These are phyloP conservation scores for Colletotrichum chlorophyti DNA, from an alignment of 2,329 filamentous ascomycete genomes.

Conservation along the genomic window DNA sequence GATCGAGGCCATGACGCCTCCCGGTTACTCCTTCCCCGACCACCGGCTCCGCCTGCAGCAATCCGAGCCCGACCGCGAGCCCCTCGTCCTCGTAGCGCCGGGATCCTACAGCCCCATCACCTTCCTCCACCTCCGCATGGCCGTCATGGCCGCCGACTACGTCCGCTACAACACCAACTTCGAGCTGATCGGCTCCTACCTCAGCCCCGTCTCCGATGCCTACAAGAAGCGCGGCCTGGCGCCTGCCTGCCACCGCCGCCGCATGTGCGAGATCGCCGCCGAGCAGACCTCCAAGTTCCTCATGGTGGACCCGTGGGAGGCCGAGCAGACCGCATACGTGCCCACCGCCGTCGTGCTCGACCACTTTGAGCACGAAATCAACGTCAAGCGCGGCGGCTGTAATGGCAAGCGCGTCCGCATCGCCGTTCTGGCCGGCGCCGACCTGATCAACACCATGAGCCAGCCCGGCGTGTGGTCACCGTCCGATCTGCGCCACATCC, in stretches of 20 bases:
- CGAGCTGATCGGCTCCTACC: constrained; percentile 85
- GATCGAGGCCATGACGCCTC: constrained; percentile 30
- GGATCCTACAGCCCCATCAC: constrained; percentile 78
- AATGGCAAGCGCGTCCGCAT: constrained; percentile 74
- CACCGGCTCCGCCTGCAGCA: constrained; percentile 64
- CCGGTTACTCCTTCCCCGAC: constrained; percentile 65
- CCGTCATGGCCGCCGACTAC: constrained; percentile 85
- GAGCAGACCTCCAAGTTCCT: constrained; percentile 78
- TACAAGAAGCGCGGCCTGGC: constrained; percentile 84
- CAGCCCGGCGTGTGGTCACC: constrained; percentile 80
- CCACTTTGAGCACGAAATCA: constrained; percentile 91
- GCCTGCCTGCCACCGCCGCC: constrained; percentile 73
- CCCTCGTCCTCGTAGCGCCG: constrained; percentile 73
- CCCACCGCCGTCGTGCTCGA: constrained; percentile 90
- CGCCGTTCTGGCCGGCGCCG: constrained; percentile 80
- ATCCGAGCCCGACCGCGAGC: constrained; percentile 61
- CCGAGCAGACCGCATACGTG: constrained; percentile 82
- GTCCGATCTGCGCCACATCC: constrained; percentile 85
- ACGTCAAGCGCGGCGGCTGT: constrained; percentile 78
- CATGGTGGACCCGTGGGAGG: constrained; percentile 90
- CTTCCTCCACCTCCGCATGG: constrained; percentile 84
- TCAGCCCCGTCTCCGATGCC: constrained; percentile 72
- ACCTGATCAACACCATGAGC: constrained; percentile 77
- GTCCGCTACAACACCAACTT: constrained; percentile 74
- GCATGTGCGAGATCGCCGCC: constrained; percentile 87